Evolutionary conservation across 169 alveolate species (phyloP).

Genomic region (Plasmodium gaboni): DNA sequence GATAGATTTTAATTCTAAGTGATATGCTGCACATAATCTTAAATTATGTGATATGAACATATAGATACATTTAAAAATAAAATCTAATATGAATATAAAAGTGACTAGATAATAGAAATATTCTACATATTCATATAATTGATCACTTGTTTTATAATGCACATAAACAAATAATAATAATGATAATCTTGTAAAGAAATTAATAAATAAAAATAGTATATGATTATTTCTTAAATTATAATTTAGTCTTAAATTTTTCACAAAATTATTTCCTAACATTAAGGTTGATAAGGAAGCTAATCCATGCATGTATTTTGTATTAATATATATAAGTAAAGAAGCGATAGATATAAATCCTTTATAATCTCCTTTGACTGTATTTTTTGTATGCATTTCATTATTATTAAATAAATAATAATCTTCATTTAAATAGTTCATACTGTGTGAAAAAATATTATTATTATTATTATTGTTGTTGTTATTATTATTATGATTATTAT

Average conservation of each 20-base stretch:
- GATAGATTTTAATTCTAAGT: conserved; percentile 44
- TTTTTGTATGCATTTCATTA: conserved; percentile 12
- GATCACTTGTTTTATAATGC: conserved; percentile 12
- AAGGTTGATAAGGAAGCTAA: conserved; percentile 35
- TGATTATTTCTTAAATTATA: conserved; percentile 53
- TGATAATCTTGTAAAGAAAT: conserved; percentile 25
- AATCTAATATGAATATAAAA: conserved; percentile 14
- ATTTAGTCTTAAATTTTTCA: conserved; percentile 49
- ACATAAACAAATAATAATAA: conserved; percentile 36
- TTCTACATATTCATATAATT: conserved; percentile 3
- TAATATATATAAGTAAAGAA: conserved; percentile 43
- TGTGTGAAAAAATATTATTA: background rate
- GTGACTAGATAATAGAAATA: conserved; percentile 15
- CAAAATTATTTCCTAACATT: conserved; percentile 63
- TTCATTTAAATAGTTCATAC: conserved; percentile 8
- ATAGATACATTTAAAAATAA: conserved; percentile 26
- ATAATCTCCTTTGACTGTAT: conserved; percentile 45
- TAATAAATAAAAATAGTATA: conserved; percentile 11
- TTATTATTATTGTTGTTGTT: too few species aligned
- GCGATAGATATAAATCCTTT: conserved; percentile 71
- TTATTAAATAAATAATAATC: conserved; percentile 29
- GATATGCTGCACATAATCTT: conserved; percentile 11
- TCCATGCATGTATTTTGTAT: conserved; percentile 72
- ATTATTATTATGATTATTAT: background rate
- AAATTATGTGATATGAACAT: conserved; percentile 37